These are phyloP conservation scores for Primulina huaijiensis DNA, from an alignment of 257 asterid species.

Conservation along the genomic window DNA sequence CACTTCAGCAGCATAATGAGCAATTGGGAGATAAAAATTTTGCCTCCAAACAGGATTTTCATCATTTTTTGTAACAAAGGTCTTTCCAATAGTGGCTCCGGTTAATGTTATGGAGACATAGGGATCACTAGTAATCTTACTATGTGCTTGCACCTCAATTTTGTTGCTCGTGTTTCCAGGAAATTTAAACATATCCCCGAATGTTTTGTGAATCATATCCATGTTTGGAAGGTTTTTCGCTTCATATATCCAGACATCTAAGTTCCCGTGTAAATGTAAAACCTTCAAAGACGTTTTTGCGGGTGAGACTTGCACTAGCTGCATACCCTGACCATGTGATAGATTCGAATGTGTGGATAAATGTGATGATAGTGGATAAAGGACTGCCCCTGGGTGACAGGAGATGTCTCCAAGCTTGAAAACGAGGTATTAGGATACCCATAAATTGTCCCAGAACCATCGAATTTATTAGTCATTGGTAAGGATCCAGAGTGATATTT, in stretches of 20 bases:
- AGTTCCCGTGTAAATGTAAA: constrained; percentile 80
- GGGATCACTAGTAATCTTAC: constrained; percentile 92
- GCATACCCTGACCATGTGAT: constrained; percentile 40
- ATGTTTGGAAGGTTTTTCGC: constrained; percentile 98
- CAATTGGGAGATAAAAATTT: constrained; percentile 77
- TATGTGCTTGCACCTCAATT: constrained; percentile 71
- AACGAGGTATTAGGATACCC: constrained; percentile 53
- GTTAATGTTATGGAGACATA: constrained; percentile 65
- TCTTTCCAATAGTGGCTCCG: constrained; percentile 77
- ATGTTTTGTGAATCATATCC: constrained; percentile 96
- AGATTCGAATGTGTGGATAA: constrained; percentile 26
- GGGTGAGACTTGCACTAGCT: constrained; percentile 58
- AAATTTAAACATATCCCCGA: constrained; percentile 81
- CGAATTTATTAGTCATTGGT: constrained; percentile 34
- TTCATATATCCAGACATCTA: constrained; percentile 77
- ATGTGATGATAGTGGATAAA: constrained; percentile 26
- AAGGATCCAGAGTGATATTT: constrained; percentile 59
- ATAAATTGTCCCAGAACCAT: constrained; percentile 39
- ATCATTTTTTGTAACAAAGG: constrained; percentile 71
- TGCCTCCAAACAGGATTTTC: constrained; percentile 97
- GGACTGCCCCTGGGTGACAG: constrained; percentile 26
- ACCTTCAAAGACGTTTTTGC: constrained; percentile 57
- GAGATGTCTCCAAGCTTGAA: constrained; percentile 53
- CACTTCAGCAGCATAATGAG: constrained; percentile 82
- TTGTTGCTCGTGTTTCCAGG: constrained; percentile 73